Evolutionary conservation across 2,329 filamentous ascomycete species (phyloP), one percentile per base, ranked within the genome.

Genomic region (Hypoxylon sp.): DNA sequence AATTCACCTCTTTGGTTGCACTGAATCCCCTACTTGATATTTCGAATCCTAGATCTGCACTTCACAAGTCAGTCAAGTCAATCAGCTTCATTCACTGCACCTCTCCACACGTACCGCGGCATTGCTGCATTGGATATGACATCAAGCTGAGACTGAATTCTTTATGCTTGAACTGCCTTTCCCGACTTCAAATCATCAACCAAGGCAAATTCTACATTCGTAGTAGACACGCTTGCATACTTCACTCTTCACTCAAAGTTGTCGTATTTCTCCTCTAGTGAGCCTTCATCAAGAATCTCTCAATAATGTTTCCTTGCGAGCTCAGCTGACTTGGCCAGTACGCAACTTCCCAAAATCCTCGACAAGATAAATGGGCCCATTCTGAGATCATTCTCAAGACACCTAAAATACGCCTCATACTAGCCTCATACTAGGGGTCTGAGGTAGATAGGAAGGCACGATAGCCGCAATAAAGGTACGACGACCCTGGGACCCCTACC

Each of bases 351-450:
- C 26, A 30, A 28, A n/a, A 7, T 26, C 3, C 14, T 46, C 3
- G 18, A n/a, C n/a, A 9, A 20, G 16, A 8, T 14, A 33, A 3
- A 33, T 50, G 46, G 28, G 33, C 46, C 28, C 46, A 50, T 50
- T 20, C 28, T 50, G 46, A 50, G 28, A 28, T 50, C 46, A 50
- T 50, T 46, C 44, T 28, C 36, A 6, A 14, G 20, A 16, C 36
- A 40, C 7, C 18, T 18, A 20, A 40, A 40, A 16, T 40, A 40
- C 16, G 20, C 4, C 7, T 18, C 36, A 14, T 18, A 40, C 36
- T 20, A 38, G 30, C n/a, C n/a, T n/a, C n/a, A n/a, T n/a, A n/a
- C n/a, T n/a, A n/a, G n/a, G n/a, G n/a, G n/a, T n/a, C n/a, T n/a
- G n/a, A n/a, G n/a, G n/a, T 33, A 12, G 36, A 40, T 18, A 11